phyloP scores from a whole-genome alignment of 164 flowering plant species.

The Stephania cephalantha region DNA sequence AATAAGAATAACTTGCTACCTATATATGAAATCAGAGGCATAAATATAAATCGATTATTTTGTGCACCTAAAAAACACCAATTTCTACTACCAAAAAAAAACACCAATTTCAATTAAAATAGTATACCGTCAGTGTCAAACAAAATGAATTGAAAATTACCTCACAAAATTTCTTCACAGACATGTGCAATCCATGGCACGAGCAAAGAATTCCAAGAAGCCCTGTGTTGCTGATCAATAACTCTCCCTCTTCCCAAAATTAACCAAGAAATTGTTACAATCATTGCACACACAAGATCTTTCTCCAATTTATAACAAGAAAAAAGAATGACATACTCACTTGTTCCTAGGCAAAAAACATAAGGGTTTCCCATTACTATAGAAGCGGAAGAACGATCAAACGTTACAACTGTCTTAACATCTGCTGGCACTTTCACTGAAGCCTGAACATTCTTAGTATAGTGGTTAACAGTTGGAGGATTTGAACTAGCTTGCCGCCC shows the following conservation, averaged over 20 bases:
- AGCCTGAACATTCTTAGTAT: slow-evolving; percentile 12
- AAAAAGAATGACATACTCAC: slow-evolving; percentile 29
- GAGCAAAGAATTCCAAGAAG: slow-evolving; percentile 53
- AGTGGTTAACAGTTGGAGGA: slow-evolving; percentile 15
- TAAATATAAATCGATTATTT: neutral
- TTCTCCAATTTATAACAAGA: neutral
- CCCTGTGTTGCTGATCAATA: slow-evolving; percentile 52
- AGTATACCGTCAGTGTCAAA: neutral
- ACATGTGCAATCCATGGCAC: slow-evolving; percentile 55
- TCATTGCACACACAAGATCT: neutral
- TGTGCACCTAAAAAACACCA: neutral
- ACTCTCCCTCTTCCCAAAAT: slow-evolving; percentile 44
- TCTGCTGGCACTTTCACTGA: slow-evolving; percentile 18
- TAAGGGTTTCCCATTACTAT: slow-evolving; percentile 28
- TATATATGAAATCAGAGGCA: neutral
- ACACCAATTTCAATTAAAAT: neutral
- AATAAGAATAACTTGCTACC: slow-evolving; percentile 1
- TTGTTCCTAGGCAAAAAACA: slow-evolving; percentile 44
- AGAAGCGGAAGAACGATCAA: slow-evolving; percentile 18
- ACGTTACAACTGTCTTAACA: slow-evolving; percentile 10
- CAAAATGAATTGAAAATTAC: slow-evolving; percentile 22
- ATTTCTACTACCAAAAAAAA: neutral
- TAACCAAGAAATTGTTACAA: slow-evolving; percentile 4
- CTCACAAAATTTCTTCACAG: slow-evolving; percentile 58
- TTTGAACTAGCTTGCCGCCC: slow-evolving; percentile 17